Evolutionary conservation across 345 rosid genomes (phyloP), one percentile per base, ranked within the genome.

Genomic region (Combretum micranthum): DNA sequence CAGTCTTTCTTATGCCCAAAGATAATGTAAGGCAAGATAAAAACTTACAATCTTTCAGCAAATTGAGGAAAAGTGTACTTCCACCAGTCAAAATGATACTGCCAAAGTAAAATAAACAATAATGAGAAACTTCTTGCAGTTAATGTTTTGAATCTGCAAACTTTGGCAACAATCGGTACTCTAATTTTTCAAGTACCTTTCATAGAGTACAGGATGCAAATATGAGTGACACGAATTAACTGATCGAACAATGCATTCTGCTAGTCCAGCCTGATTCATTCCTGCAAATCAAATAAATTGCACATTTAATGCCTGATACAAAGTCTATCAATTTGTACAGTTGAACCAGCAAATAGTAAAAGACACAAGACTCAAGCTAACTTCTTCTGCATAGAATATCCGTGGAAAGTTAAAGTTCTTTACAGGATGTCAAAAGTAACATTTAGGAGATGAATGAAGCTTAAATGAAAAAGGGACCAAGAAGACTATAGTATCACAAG

Each of bases 61-160:
- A 92, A 86, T 17, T 72, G 73, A 10, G 95, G 96, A 65, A 92
- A 88, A 83, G 77, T 7, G 89, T 80, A 80, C 97, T 92, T 56
- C 98, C 98, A 53, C 98, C 98, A 21, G 95, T 88, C 64, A 92
- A 73, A 63, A 92, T 84, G 50, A 88, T 88, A 75, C 96, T 88
- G 87, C 68, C 32, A 58, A 63, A 65, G 62, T 63, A 58, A 63
- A 56, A 64, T 13, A 57, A 50, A 70, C 25, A 62, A 64, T 65
- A 53, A n/a, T 42, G 42, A 14, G 9, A 49, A 32, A 32, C 9
- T 32, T 32, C 39, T 32, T 39, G 19, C 26, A 37, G 12, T 37
- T 26, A 9, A 16, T 17, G 13, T 15, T 1, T 15, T 16, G 5
- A 11, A 2, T 57, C 17, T 43, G 21, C 21, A 20, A 44, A 11